Percentiles rank a stretch among this genome's conserved stretches.
These are phyloP conservation scores for Neurospora pannonica DNA, from an alignment of 495 filamentous ascomycete species.

Conservation along the genomic window DNA sequence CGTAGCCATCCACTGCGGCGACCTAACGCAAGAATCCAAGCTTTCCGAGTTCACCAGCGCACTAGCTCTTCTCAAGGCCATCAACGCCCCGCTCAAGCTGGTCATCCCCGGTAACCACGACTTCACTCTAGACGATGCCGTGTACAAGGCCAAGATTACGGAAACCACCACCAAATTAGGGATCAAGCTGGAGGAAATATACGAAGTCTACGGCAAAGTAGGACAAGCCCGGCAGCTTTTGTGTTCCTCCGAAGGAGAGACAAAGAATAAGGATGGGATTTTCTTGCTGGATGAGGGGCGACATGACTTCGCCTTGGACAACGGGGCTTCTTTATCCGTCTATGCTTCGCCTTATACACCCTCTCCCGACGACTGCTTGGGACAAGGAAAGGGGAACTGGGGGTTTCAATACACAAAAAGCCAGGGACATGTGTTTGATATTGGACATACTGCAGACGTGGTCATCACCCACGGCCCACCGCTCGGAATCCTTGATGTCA, in stretches of 20 bases:
- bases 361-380: constrained; percentile 30
- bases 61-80: constrained; percentile 38
- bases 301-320: constrained; percentile 39
- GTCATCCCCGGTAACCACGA: constrained; percentile 73
- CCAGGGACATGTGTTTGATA: not conserved
- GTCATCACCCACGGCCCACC: not conserved
- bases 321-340: constrained; percentile 50
- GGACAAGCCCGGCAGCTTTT: not conserved
- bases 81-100: constrained; percentile 55
- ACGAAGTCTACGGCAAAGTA: not conserved
- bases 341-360: constrained; percentile 65
- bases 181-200: not conserved
- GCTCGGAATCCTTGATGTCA: not conserved
- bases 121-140: constrained; percentile 47
- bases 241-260: not conserved
- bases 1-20: constrained; percentile 59
- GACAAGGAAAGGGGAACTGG: not conserved
- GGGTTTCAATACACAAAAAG: constrained; percentile 8
- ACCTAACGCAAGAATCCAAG: constrained; percentile 53
- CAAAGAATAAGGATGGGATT: not conserved
- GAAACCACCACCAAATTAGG: not conserved
- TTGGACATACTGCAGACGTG: not conserved
- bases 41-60: constrained; percentile 40
- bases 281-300: not conserved
- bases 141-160: not conserved